Conservation (phyloP, 805 yeast genomes). For the Wickerhamomyces alni region DNA sequence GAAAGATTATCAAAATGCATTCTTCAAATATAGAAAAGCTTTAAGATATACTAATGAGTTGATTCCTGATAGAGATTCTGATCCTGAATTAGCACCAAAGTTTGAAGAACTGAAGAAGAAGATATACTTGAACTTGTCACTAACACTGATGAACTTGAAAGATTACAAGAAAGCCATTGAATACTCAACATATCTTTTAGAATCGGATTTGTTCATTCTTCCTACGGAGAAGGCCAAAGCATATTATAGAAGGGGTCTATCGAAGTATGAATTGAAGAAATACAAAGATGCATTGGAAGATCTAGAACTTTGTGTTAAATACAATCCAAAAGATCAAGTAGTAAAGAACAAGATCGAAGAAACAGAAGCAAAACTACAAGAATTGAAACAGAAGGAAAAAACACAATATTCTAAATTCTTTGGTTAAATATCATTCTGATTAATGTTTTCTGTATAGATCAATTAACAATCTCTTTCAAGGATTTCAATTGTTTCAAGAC, state of each 20-base stretch:
- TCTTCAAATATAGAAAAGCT: slow-evolving; percentile 59
- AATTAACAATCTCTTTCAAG: slow-evolving; percentile 27
- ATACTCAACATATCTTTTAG: slow-evolving; percentile 52
- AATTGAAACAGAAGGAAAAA: slow-evolving; percentile 43
- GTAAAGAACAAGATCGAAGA: slow-evolving; percentile 38
- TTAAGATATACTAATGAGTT: slow-evolving; percentile 65
- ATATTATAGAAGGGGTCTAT: slow-evolving; percentile 47
- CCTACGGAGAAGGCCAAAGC: slow-evolving; percentile 51
- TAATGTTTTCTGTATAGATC: too few species aligned
- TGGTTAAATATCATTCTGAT: slow-evolving; percentile 13
- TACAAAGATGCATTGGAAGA: slow-evolving; percentile 44
- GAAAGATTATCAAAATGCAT: slow-evolving; percentile 45
- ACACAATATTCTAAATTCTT: slow-evolving; percentile 62
- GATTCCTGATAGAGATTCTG: slow-evolving; percentile 61
- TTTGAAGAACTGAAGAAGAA: slow-evolving; percentile 41
- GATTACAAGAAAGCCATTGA: slow-evolving; percentile 44
- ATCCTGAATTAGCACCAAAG: slow-evolving; percentile 43
- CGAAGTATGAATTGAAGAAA: slow-evolving; percentile 37
- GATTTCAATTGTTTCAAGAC: slow-evolving; percentile 63
- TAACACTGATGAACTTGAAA: slow-evolving; percentile 44
- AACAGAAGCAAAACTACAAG: slow-evolving; percentile 35
- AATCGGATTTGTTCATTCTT: slow-evolving; percentile 30
- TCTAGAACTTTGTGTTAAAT: slow-evolving; percentile 36
- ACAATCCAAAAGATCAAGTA: slow-evolving; percentile 43
- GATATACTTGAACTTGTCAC: slow-evolving; percentile 46